These are phyloP conservation scores for Cicer bijugum DNA, from an alignment of 306 rosid species.

Conservation along the genomic window DNA sequence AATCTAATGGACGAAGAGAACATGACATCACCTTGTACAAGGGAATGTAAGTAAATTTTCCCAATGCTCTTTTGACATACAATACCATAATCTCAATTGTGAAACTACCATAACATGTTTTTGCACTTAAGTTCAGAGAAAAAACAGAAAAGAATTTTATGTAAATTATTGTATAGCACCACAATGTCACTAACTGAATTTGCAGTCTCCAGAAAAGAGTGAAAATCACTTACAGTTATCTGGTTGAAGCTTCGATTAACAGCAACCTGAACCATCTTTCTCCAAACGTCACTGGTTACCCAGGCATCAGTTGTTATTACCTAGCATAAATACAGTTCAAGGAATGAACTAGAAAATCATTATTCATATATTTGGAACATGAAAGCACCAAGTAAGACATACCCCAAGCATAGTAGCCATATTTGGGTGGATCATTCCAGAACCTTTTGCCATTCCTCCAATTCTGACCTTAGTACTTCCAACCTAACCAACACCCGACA, in stretches of 20 bases:
- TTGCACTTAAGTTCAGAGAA: conserved; percentile 20
- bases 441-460: conserved; percentile 99
- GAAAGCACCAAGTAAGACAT: conserved; percentile 48
- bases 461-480: conserved; percentile 70
- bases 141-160: not conserved
- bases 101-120: conserved; percentile 23
- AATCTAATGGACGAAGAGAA: conserved; percentile 14
- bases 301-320: conserved; percentile 91
- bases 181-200: conserved; percentile 28
- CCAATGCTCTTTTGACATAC: conserved; percentile 21
- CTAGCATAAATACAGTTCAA: conserved; percentile 49
- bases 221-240: conserved; percentile 69
- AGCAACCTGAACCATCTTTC: conserved; percentile 82
- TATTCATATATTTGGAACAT: conserved; percentile 15
- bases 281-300: conserved; percentile 79
- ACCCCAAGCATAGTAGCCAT: conserved; percentile 99
- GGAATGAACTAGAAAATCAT: conserved; percentile 29
- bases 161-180: conserved; percentile 19
- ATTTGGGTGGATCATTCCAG: conserved; percentile 99
- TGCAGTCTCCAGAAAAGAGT: conserved; percentile 24
- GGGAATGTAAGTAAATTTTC: conserved; percentile 12
- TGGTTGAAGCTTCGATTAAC: conserved; percentile 96
- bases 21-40: conserved; percentile 2
- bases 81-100: conserved; percentile 31
- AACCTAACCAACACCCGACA: conserved; percentile 59